Conservation (phyloP, 148 eudicot genomes). For the Vaccinium myrtillus region DNA sequence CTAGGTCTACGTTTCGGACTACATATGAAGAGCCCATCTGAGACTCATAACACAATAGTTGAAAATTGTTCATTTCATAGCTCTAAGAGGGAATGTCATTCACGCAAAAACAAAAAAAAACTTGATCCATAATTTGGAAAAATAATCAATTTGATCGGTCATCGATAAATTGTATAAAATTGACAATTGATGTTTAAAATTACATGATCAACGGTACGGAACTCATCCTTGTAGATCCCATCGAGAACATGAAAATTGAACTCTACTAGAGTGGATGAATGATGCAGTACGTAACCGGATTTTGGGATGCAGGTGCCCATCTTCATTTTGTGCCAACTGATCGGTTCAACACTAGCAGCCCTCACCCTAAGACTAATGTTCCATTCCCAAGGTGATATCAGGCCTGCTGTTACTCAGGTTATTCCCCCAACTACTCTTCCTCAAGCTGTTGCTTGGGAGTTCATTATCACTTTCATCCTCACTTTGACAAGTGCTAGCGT, state of each 20-base stretch:
- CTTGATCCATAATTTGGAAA: no score
- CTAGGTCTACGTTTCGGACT: no score
- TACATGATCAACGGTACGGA: no score
- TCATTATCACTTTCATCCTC: constrained; percentile 34
- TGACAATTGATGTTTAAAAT: no score
- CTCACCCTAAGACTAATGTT: constrained; percentile 34
- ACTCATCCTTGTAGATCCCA: no score
- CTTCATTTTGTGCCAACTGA: constrained; percentile 35
- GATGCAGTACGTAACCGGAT: background rate
- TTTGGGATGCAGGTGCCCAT: constrained; percentile 24
- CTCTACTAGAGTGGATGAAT: background rate
- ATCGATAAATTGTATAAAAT: no score
- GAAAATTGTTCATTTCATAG: no score
- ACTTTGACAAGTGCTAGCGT: constrained; percentile 34
- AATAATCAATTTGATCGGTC: no score
- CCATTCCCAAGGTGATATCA: constrained; percentile 28
- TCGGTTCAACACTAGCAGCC: constrained; percentile 41
- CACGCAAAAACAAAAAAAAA: no score
- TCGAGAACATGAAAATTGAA: background rate
- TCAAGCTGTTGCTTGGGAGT: constrained; percentile 46
- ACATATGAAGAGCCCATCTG: no score
- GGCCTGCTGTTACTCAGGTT: constrained; percentile 33
- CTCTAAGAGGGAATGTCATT: no score
- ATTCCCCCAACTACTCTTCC: constrained; percentile 31
- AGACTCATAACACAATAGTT: no score